Percentiles rank a stretch among this genome's conserved stretches.
phyloP scores from a whole-genome alignment of 495 filamentous ascomycete species.

The Poronia punctata region DNA sequence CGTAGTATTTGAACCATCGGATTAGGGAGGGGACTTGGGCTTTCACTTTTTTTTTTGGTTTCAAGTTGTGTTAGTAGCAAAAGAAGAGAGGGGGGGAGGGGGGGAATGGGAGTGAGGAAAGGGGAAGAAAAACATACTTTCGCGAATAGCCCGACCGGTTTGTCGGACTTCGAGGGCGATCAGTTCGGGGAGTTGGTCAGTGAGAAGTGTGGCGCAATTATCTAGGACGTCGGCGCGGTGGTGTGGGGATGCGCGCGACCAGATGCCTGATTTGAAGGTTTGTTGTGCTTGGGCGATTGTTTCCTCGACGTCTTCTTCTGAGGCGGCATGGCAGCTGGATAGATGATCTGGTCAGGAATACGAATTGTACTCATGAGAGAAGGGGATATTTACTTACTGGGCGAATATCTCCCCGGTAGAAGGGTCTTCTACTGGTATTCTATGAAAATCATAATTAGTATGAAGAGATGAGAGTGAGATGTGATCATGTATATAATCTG shows the following conservation, averaged over 20 bases:
- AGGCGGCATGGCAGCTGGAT: conserved; percentile 45
- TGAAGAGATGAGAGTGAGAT: conserved; percentile 17
- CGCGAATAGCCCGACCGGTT: conserved; percentile 55
- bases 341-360: conserved; percentile 14
- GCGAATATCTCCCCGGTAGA: conserved; percentile 31
- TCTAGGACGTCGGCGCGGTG: conserved; percentile 51
- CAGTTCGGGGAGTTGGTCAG: conserved; percentile 40
- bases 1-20: conserved; percentile 61
- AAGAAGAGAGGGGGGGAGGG: too few relatives aligned
- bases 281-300: conserved; percentile 40
- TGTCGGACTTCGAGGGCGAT: conserved; percentile 53
- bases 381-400: conserved; percentile 15
- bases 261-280: conserved; percentile 47
- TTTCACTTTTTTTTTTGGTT: too few relatives aligned
- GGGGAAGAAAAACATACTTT: conserved; percentile 39
- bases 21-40: conserved; percentile 55
- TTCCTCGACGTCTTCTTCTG: conserved; percentile 36
- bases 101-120: not conserved
- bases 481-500: conserved; percentile 2
- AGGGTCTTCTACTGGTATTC: conserved; percentile 31
- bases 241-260: conserved; percentile 49
- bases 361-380: not conserved
- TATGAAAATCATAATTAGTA: conserved; percentile 2
- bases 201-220: conserved; percentile 46
- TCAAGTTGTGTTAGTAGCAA: too few relatives aligned